These are phyloP conservation scores for Camelina neglecta DNA, from an alignment of 345 rosid genomes.

Conservation along the genomic window DNA sequence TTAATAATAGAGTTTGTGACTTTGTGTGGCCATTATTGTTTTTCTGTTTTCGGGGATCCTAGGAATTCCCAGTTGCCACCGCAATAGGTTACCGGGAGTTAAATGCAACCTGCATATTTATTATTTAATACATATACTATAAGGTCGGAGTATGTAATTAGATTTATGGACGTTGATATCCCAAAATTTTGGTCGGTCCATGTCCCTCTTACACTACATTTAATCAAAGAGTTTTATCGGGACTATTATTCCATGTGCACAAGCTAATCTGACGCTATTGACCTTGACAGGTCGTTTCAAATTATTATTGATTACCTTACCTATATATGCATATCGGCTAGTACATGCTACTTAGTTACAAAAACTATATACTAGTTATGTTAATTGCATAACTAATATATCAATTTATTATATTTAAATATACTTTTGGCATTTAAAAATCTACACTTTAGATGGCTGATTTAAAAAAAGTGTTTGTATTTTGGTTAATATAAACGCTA, in stretches of 20 bases:
- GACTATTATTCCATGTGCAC: slow-evolving; percentile 33
- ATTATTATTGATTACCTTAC: background rate
- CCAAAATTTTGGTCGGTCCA: slow-evolving; percentile 41
- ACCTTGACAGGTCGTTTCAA: slow-evolving; percentile 18
- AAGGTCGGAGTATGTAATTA: slow-evolving; percentile 12
- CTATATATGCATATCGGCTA: slow-evolving; percentile 7
- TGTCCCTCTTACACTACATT: slow-evolving; percentile 29
- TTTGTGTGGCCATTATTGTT: slow-evolving; percentile 22
- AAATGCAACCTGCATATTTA: slow-evolving; percentile 43
- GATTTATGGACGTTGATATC: slow-evolving; percentile 34
- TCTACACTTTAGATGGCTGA: background rate
- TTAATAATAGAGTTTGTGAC: background rate
- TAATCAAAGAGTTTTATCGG: slow-evolving; percentile 21
- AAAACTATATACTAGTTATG: background rate
- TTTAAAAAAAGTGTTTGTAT: background rate
- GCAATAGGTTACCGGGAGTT: slow-evolving; percentile 47
- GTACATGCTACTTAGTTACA: background rate
- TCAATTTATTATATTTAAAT: background rate
- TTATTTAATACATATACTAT: slow-evolving; percentile 19
- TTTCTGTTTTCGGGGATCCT: slow-evolving; percentile 39
- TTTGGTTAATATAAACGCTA: background rate
- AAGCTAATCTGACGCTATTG: slow-evolving; percentile 21
- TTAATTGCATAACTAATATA: background rate
- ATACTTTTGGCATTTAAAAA: background rate
- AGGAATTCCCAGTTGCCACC: slow-evolving; percentile 47